A percentile compares a stretch with the other conserved stretches of the same genome.
Conservation (phyloP, 306 rosid species). For the Lotus japonicus region DNA sequence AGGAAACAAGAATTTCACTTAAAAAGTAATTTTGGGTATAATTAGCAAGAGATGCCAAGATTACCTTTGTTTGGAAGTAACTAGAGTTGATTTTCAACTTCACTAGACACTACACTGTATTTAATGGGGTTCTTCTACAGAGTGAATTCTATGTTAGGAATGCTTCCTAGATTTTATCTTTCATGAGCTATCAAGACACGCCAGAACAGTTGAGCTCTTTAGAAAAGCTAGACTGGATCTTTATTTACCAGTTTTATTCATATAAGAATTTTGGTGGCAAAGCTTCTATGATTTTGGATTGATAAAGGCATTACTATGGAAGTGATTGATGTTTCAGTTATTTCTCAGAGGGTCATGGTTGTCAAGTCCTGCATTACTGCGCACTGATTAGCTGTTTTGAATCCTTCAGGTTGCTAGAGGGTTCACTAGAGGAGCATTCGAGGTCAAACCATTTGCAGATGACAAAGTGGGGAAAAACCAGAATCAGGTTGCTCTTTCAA, state of each 20-base stretch:
- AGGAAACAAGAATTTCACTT: too few species aligned
- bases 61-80: too few species aligned
- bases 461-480: slow-evolving; percentile 46
- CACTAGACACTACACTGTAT: too few species aligned
- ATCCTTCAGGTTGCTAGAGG: slow-evolving; percentile 83
- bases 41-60: too few species aligned
- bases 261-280: background rate
- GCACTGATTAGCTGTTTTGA: slow-evolving; percentile 15
- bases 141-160: too few species aligned
- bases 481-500: slow-evolving; percentile 50
- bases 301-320: background rate
- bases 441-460: slow-evolving; percentile 59
- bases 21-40: too few species aligned
- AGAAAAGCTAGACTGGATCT: too few species aligned
- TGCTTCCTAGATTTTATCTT: too few species aligned
- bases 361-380: slow-evolving; percentile 1
- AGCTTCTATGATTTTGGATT: slow-evolving; percentile 7
- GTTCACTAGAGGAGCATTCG: slow-evolving; percentile 81
- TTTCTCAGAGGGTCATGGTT: background rate
- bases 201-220: too few species aligned
- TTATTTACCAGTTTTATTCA: background rate
- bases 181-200: too few species aligned
- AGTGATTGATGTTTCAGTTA: background rate
- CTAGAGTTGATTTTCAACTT: too few species aligned
- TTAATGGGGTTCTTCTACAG: too few species aligned